Evolutionary conservation across 495 filamentous ascomycete genomes (phyloP), one percentile per base, ranked within the genome.

Genomic region (Daldinia childiae): DNA sequence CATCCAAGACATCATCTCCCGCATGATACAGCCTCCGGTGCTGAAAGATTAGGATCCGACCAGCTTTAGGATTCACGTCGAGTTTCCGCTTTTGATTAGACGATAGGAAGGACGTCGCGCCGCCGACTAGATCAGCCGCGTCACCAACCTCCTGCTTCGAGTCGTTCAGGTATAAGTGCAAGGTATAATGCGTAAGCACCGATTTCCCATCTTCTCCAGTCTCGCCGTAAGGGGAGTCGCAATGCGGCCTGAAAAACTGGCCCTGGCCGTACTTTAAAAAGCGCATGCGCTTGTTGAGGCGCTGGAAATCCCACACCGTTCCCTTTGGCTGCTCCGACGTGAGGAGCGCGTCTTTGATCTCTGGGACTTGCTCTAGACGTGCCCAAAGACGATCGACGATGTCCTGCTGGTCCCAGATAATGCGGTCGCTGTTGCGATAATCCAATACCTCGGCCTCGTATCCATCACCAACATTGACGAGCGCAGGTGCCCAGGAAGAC

Each of bases 131-230:
- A 34, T 82, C 83, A 3, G 68, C 63, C 48, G 64, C 50, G 6
- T 70, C 66, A 3, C 67, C 74, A 6, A 55, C 78, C 62, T 78
- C 81, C 15, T 79, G 77, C 66, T 78, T 74, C 52, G 79, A 82
- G 62, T 84, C 82, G 75, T 92, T 94, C 57, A 98, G 84, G 77
- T 97, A 98, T 15, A 97, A 78, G 64, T 98, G 94, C 27, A 97
- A 79, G 0, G 94, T 97, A 72, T 89, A 90, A 59, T 88, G 85
- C 3, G 92, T 92, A 77, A 91, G 56, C 9, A 77, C 58, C 0
- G 51, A 84, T 27, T 75, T 74, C 12, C 81, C 75, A 68, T 91
- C 87, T 0, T 70, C 69, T 0, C 60, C 72, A 1, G 86, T 84
- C 9, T 90, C 91, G 14, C 80, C 75, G 74, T 92, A 98, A 17